These are phyloP conservation scores for Candida ficus DNA, from an alignment of 805 yeast species.

Conservation along the genomic window DNA sequence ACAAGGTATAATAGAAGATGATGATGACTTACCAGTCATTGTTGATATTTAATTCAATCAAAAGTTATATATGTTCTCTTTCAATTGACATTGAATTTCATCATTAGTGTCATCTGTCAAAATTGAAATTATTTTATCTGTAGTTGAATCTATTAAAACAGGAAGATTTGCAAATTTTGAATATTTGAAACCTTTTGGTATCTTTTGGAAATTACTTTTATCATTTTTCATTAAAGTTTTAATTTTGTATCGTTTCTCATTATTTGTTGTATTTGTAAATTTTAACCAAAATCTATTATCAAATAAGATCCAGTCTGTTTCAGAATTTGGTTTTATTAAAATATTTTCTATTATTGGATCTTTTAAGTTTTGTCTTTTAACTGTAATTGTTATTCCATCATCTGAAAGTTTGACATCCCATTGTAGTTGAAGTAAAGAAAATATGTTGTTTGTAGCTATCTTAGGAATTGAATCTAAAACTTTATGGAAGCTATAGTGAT, in stretches of 20 bases:
- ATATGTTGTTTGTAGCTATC: constrained; percentile 8
- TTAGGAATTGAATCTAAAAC: constrained; percentile 10
- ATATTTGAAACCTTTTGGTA: constrained; percentile 15
- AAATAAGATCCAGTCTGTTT: constrained; percentile 32
- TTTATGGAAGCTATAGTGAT: constrained; percentile 21
- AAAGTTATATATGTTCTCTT: constrained; percentile 21
- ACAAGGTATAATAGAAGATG: constrained; percentile 18
- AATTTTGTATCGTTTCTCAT: constrained; percentile 9
- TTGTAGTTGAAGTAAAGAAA: constrained; percentile 20
- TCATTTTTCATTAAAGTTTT: constrained; percentile 16
- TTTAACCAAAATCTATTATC: constrained; percentile 38
- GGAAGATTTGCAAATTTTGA: constrained; percentile 16
- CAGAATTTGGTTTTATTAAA: constrained; percentile 12
- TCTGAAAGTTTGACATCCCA: constrained; percentile 14
- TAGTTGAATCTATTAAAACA: constrained; percentile 12
- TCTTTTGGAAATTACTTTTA: background rate
- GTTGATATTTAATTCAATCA: constrained; percentile 9
- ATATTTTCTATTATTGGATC: constrained; percentile 12
- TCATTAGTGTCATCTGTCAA: constrained; percentile 10
- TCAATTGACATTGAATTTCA: constrained; percentile 11
- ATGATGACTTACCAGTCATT: constrained; percentile 22
- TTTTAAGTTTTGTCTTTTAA: constrained; percentile 18
- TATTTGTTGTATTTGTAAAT: constrained; percentile 9
- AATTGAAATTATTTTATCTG: constrained; percentile 11
- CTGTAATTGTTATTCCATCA: constrained; percentile 1